Conservation (phyloP, 768 basidiomycete genomes). For the Naematelia encephala region DNA sequence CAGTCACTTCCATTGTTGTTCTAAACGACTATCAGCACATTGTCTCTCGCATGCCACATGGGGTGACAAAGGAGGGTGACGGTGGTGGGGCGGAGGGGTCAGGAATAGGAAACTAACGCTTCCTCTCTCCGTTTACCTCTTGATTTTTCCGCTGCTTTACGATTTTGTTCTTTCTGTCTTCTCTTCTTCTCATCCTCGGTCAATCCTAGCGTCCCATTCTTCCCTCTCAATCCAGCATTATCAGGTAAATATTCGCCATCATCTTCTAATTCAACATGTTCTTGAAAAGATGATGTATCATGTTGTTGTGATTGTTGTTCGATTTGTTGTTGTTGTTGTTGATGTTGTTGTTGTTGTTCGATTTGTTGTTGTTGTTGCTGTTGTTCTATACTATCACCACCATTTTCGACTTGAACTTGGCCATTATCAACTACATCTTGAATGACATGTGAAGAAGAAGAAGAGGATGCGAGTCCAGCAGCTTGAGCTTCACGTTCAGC, state of each 20-base stretch:
- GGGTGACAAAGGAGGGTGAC: no score
- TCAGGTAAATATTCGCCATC: background rate
- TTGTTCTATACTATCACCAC: no score
- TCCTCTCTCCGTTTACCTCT: slow-evolving; percentile 40
- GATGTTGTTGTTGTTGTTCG: background rate
- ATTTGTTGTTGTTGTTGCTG: background rate
- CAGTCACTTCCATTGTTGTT: slow-evolving; percentile 30
- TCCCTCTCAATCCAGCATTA: background rate
- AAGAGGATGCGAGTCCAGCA: background rate
- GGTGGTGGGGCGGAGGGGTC: no score
- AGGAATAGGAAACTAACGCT: slow-evolving; percentile 27
- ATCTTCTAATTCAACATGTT: background rate
- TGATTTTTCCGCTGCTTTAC: slow-evolving; percentile 44
- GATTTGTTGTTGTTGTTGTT: background rate
- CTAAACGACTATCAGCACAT: slow-evolving; percentile 17
- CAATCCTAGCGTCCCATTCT: slow-evolving; percentile 8
- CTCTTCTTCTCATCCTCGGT: slow-evolving; percentile 33
- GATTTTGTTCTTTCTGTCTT: slow-evolving; percentile 39
- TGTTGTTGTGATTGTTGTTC: background rate
- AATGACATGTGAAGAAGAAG: background rate
- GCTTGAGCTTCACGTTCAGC: background rate
- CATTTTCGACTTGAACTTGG: no score
- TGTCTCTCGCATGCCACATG: no score
- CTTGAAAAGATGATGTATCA: background rate
- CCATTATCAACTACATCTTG: no score